Percentiles rank a stretch among this genome's conserved stretches.
Conservation (phyloP, 345 rosid species). For the Crucihimalaya himalaica region DNA sequence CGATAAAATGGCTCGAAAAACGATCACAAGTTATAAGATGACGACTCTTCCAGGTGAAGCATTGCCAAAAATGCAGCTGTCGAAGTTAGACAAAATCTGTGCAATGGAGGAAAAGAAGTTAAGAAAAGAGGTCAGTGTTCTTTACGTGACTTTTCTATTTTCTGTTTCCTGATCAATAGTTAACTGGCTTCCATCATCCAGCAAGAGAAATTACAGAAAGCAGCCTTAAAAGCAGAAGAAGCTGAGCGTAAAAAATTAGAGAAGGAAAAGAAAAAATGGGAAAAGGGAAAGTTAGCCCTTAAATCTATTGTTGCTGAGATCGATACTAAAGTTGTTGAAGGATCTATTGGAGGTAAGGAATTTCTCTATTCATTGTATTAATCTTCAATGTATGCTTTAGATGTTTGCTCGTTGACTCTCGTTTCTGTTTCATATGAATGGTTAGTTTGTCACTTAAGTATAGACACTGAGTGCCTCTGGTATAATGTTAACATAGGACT, state of each 20-base stretch:
- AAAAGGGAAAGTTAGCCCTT: slow-evolving; percentile 80
- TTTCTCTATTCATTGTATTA: slow-evolving; percentile 16
- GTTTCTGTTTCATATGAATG: background rate
- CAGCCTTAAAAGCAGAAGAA: slow-evolving; percentile 78
- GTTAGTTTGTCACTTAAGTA: background rate
- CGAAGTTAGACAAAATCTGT: slow-evolving; percentile 57
- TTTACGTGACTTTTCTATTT: background rate
- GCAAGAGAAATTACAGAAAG: slow-evolving; percentile 83
- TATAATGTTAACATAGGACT: slow-evolving; percentile 56
- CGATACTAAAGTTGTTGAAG: slow-evolving; percentile 84
- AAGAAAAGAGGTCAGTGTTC: slow-evolving; percentile 64
- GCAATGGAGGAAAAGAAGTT: slow-evolving; percentile 72
- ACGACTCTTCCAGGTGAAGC: slow-evolving; percentile 41
- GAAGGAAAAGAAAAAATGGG: slow-evolving; percentile 85
- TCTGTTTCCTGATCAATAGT: slow-evolving; percentile 13
- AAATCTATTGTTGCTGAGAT: slow-evolving; percentile 83
- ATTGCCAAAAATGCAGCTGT: slow-evolving; percentile 48
- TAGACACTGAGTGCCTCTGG: slow-evolving; percentile 39
- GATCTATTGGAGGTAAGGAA: slow-evolving; percentile 75
- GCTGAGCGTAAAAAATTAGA: slow-evolving; percentile 73
- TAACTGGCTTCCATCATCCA: slow-evolving; percentile 43
- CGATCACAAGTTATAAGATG: slow-evolving; percentile 32
- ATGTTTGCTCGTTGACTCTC: slow-evolving; percentile 15
- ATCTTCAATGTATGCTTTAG: slow-evolving; percentile 15
- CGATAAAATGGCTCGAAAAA: slow-evolving; percentile 42